Conservation (phyloP, 148 eudicot genomes). For the Vaccinium corymbosum region DNA sequence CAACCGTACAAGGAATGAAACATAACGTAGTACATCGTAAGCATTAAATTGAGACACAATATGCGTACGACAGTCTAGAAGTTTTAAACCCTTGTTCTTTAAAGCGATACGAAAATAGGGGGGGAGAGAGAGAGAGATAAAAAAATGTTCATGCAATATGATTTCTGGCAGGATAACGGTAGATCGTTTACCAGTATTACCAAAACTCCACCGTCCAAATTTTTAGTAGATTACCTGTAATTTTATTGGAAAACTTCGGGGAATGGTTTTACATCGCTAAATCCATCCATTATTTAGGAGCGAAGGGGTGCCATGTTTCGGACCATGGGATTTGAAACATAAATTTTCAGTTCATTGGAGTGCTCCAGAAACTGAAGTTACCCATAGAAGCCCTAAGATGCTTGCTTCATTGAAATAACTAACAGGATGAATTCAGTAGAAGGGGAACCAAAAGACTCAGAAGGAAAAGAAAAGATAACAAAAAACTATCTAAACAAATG, state of each 20-base stretch:
- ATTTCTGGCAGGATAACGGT: not conserved
- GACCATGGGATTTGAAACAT: not conserved
- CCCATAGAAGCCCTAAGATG: not conserved
- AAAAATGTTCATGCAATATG: no score
- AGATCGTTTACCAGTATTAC: not conserved
- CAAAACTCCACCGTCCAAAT: not conserved
- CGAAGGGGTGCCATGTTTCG: not conserved
- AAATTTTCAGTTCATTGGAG: not conserved
- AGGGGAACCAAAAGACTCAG: not conserved
- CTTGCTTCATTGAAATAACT: not conserved
- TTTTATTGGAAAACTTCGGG: not conserved
- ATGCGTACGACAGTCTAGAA: not conserved
- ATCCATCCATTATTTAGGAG: not conserved
- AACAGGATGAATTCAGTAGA: not conserved
- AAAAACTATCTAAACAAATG: no score
- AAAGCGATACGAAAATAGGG: not conserved
- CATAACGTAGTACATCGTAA: not conserved
- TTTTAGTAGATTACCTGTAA: not conserved
- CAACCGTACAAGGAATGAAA: not conserved
- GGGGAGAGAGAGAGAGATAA: not conserved
- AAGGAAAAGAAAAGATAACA: not conserved
- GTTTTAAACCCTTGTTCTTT: no score
- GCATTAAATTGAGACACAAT: not conserved
- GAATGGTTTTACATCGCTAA: not conserved
- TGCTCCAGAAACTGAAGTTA: not conserved